Evolutionary conservation across 805 yeast genomes (phyloP).

Genomic region (Candida methanosorbosa): DNA sequence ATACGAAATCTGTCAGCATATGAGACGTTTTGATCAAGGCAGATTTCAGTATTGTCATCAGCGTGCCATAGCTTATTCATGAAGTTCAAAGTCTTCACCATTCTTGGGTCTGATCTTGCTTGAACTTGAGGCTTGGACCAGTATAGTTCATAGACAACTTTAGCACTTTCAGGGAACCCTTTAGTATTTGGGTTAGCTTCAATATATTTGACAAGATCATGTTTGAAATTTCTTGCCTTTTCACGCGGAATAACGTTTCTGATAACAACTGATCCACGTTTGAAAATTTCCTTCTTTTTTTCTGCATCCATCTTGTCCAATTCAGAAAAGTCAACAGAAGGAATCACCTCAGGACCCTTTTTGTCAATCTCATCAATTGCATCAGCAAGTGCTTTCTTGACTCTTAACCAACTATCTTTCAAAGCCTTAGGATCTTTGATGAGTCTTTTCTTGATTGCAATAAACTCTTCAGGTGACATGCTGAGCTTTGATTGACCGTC

Average conservation of each 20-base stretch:
- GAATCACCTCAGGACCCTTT: conserved; percentile 10
- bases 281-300: conserved; percentile 2
- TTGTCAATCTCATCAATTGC: conserved; percentile 14
- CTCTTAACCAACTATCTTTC: conserved; percentile 20
- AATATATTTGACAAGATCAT: conserved; percentile 18
- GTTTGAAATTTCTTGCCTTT: conserved; percentile 12
- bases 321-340: conserved; percentile 13
- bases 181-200: conserved; percentile 20
- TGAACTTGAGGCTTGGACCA: conserved; percentile 31
- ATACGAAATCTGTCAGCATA: conserved; percentile 35
- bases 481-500: neutral
- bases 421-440: conserved; percentile 17
- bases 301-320: conserved; percentile 5
- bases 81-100: conserved; percentile 16
- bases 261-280: conserved; percentile 23
- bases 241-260: conserved; percentile 21
- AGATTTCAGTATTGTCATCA: conserved; percentile 11
- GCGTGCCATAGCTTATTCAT: conserved; percentile 6
- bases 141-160: conserved; percentile 21
- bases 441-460: conserved; percentile 9
- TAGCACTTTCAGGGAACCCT: conserved; percentile 19
- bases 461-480: conserved; percentile 1
- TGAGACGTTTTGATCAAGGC: conserved; percentile 21
- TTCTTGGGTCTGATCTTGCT: conserved; percentile 29
- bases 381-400: conserved; percentile 11